Base-by-base conservation (phyloP, 495 filamentous ascomycete genomes). In the Immersiella caudata region DNA sequence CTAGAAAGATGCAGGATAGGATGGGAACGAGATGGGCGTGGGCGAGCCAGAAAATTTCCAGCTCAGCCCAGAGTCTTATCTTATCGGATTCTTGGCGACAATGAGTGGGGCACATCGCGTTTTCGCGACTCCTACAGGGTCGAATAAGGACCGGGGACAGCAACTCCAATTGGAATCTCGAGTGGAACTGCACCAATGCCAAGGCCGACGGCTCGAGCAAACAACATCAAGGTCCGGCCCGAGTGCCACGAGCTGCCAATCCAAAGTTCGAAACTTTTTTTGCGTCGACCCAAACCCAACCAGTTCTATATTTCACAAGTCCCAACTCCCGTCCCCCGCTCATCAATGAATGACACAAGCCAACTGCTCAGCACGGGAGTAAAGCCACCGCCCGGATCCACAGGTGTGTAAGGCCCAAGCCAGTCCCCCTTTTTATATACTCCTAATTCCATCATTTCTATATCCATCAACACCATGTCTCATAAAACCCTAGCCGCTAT, bases 1-100 rank as follows among this genome's bases (percentile, higher is more conserved):
- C 26, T 6, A 6, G 5, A 24, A 61, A 33, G 27, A 64, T 21
- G 60, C 33, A 58, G n/a, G 62, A 36, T 56, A 46, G 40, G 50
- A 55, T 26, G 56, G 35, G 14, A 24, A 26, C 18, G 61, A 60
- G 36, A 25, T 7, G 16, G 55, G 24, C 18, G 11, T 46, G 40
- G 40, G 2, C 40, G 40, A 46, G 40, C 6, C 21, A 57, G 62
- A 66, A 69, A 65, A 60, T 66, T 69, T 69, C 46, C 62, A 54
- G n/a, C 61, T 57, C 29, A 46, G 18, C 56, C 14, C 14, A n/a
- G 36, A 21, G 46, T 29, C 52, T 67, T 64, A 70, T 70, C 58
- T 63, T 63, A 67, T 70, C 67, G 35, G 12, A n/a, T 26, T 14
- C 22, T 26, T 52, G 29, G 29, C 29, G 29, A n/a, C 14, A 22